Evolutionary conservation across 441 rosid genomes (phyloP).

Genomic region (Cnidoscolus chayamansa): DNA sequence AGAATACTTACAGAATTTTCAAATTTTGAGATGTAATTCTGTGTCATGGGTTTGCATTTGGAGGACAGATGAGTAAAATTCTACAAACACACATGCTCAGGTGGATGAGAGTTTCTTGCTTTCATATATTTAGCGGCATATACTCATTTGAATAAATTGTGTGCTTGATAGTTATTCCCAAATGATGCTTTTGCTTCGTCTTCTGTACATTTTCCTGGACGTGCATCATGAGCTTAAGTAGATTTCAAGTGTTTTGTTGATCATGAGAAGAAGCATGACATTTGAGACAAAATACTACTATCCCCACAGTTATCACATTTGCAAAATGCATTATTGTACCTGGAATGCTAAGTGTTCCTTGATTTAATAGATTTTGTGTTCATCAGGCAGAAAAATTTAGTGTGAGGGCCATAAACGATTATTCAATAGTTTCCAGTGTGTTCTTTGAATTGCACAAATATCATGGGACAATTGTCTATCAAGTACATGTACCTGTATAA

Average conservation of each 20-base stretch:
- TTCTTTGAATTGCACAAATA: not conserved
- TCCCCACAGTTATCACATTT: not conserved
- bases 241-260: conserved; percentile 7
- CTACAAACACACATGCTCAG: not conserved
- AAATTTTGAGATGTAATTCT: conserved; percentile 3
- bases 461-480: not conserved
- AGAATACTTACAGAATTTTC: not conserved
- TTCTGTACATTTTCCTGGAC: not conserved
- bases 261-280: not conserved
- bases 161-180: not conserved
- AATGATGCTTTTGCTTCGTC: not conserved
- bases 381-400: not conserved
- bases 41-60: not conserved
- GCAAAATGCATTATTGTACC: not conserved
- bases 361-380: not conserved
- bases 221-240: not conserved
- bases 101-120: not conserved
- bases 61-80: not conserved
- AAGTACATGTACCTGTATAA: not conserved
- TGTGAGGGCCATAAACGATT: not conserved
- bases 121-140: not conserved
- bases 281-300: not conserved
- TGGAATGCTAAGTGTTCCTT: not conserved
- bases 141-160: not conserved
- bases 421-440: not conserved